Conservation (phyloP, 768 basidiomycete species). For the Kwoniella mangroviensis region DNA sequence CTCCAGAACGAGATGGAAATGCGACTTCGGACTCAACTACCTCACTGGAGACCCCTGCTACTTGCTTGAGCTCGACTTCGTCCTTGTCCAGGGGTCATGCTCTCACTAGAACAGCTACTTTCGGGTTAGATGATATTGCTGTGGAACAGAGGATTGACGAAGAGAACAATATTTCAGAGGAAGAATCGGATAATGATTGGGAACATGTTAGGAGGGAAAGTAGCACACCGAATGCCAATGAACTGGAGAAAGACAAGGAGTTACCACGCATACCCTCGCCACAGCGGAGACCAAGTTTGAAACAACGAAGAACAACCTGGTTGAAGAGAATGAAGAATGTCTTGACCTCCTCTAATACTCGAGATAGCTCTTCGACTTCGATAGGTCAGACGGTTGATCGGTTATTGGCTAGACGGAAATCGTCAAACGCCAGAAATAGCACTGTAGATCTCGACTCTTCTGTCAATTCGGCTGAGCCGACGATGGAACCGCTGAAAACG, state of each 20-base stretch:
- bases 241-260: background rate
- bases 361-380: background rate
- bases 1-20: slow-evolving; percentile 2
- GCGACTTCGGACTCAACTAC: slow-evolving; percentile 7
- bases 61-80: background rate
- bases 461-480: background rate
- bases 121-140: slow-evolving; percentile 15
- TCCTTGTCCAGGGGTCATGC: slow-evolving; percentile 5
- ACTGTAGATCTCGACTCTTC: background rate
- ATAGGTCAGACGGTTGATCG: slow-evolving; percentile 11
- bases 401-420: background rate
- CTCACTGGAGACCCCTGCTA: slow-evolving; percentile 10
- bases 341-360: background rate
- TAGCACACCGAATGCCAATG: background rate
- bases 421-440: background rate
- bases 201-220: background rate
- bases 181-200: background rate
- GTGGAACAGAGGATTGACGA: slow-evolving; percentile 16
- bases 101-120: slow-evolving; percentile 19
- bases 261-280: background rate
- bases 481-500: slow-evolving; percentile 9
- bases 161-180: background rate
- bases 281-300: slow-evolving; percentile 8
- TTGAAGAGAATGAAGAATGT: slow-evolving; percentile 13
- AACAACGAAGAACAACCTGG: background rate